Percentiles rank a stretch among this genome's conserved stretches.
phyloP scores from a whole-genome alignment of 2,329 filamentous ascomycete genomes.

The Microsporum audouinii region DNA sequence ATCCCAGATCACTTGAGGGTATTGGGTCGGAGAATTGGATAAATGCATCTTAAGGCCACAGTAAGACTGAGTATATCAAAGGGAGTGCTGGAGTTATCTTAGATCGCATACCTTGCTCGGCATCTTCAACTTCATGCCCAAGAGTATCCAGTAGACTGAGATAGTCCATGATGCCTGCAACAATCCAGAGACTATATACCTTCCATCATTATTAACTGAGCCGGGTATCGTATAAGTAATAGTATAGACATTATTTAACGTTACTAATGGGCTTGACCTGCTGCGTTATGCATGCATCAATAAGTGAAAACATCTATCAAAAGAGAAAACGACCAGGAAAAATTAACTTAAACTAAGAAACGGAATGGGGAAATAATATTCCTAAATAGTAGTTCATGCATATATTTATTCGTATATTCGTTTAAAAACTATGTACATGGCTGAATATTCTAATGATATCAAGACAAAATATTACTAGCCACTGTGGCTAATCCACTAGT shows the following conservation, averaged over 20 bases:
- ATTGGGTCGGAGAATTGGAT: constrained; percentile 68
- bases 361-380: no score
- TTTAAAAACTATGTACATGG: background rate
- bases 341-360: no score
- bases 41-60: constrained; percentile 60
- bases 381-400: background rate
- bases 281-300: no score
- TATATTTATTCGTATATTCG: background rate
- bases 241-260: background rate
- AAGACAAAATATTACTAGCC: background rate
- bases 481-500: background rate
- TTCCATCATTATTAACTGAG: background rate
- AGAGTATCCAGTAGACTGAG: constrained; percentile 17
- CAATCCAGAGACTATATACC: background rate
- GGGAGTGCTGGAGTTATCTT: background rate
- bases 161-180: constrained; percentile 10
- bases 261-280: background rate
- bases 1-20: constrained; percentile 68
- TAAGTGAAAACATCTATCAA: no score
- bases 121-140: constrained; percentile 20
- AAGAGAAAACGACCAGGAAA: no score
- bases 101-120: constrained; percentile 26
- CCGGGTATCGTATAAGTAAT: background rate
- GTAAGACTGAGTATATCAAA: background rate
- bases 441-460: background rate